These are phyloP conservation scores for Thuidium tamariscinum DNA, from an alignment of 225 moss, liverwort and hornwort species.

Conservation along the genomic window DNA sequence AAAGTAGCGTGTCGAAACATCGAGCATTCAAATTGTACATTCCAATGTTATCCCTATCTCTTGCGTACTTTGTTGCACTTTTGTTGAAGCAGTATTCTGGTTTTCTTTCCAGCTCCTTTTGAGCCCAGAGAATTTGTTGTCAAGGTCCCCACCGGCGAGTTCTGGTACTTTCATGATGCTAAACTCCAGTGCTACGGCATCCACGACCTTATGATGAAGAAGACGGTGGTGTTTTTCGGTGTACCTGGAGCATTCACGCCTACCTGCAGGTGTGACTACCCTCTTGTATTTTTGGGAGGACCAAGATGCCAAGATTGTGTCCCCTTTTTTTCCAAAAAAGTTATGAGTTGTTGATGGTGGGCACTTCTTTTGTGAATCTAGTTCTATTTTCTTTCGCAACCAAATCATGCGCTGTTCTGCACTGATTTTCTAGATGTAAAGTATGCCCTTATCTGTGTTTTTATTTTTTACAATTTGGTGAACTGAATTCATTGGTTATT, in stretches of 20 bases:
- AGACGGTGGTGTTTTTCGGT: conserved; percentile 56
- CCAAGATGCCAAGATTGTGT: not conserved
- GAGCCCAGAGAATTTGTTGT: conserved; percentile 39
- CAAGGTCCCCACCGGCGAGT: conserved; percentile 47
- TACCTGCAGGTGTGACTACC: conserved; percentile 40
- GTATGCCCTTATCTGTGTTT: not conserved
- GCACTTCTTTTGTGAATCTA: not conserved
- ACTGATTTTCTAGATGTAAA: not conserved
- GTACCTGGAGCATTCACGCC: conserved; percentile 70
- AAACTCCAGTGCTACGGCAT: conserved; percentile 37
- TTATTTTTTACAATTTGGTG: not conserved
- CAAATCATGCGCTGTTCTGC: not conserved
- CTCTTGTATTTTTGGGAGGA: not conserved
- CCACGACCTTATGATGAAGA: conserved; percentile 33
- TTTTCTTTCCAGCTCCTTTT: conserved; percentile 4
- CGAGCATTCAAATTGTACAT: not conserved
- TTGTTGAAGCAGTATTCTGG: not conserved
- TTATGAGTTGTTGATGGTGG: not conserved
- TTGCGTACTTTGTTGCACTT: not conserved
- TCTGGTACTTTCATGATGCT: conserved; percentile 45
- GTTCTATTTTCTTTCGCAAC: not conserved
- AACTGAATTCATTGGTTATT: not conserved
- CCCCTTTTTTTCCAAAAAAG: not conserved
- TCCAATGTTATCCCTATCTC: not conserved
- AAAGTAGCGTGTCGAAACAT: not conserved